A percentile compares a stretch with the other conserved stretches of the same genome.
Conservation (phyloP, 805 yeast genomes). For the Blastobotrys chiropterorum region DNA sequence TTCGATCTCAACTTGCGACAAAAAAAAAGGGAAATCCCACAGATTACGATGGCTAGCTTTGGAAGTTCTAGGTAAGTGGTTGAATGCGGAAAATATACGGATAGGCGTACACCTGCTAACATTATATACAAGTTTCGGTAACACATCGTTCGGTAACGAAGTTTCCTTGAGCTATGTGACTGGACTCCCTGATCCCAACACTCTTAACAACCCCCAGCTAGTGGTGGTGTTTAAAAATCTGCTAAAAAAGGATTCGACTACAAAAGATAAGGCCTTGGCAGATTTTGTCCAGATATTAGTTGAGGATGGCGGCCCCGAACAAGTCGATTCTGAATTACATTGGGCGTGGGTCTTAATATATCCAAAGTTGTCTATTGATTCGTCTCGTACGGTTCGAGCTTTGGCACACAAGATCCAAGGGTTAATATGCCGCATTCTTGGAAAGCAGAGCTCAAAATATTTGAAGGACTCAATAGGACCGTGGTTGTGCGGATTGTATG, state of each 20-base stretch:
- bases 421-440: constrained; percentile 41
- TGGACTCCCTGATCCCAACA: constrained; percentile 67
- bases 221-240: constrained; percentile 68
- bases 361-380: constrained; percentile 70
- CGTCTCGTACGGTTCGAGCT: constrained; percentile 57
- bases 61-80: background rate
- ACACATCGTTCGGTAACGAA: constrained; percentile 1
- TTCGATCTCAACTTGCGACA: too few relatives aligned
- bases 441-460: constrained; percentile 56
- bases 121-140: background rate
- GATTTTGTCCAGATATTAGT: constrained; percentile 41
- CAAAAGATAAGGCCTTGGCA: constrained; percentile 70
- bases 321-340: constrained; percentile 51
- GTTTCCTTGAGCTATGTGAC: constrained; percentile 63
- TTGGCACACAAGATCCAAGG: constrained; percentile 63
- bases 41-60: background rate
- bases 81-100: background rate
- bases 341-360: constrained; percentile 71
- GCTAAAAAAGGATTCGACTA: constrained; percentile 73
- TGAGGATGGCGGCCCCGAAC: constrained; percentile 22
- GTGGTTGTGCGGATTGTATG: constrained; percentile 67
- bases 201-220: constrained; percentile 42
- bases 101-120: too few relatives aligned
- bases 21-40: background rate
- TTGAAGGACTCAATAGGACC: constrained; percentile 67